phyloP scores from a whole-genome alignment of 441 rosid genomes.

The Erodium texanum region DNA sequence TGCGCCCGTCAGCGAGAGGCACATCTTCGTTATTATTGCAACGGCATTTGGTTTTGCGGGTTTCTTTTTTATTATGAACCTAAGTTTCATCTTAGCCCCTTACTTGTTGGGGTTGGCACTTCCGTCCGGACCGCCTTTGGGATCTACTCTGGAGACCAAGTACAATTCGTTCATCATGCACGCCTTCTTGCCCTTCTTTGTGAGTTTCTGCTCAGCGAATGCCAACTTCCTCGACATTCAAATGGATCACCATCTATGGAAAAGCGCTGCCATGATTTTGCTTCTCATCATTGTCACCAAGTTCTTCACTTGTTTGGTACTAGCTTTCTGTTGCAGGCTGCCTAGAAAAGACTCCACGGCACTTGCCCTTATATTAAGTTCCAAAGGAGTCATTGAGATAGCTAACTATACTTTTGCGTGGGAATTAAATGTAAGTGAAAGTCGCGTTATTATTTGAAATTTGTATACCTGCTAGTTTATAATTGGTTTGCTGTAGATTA shows the following conservation, averaged over 20 bases:
- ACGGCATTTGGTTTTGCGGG: background rate
- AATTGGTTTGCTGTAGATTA: conserved; percentile 11
- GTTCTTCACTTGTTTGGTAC: background rate
- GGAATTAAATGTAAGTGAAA: conserved; percentile 10
- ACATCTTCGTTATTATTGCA: background rate
- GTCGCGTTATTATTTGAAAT: too few relatives aligned
- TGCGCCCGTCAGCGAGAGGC: background rate
- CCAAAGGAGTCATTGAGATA: background rate
- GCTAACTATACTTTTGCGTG: background rate
- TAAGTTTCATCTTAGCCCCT: background rate
- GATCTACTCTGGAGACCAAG: background rate
- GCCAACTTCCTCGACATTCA: background rate
- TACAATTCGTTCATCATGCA: background rate
- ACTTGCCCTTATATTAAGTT: background rate
- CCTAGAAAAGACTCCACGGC: background rate
- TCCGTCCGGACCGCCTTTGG: background rate
- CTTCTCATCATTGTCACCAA: background rate
- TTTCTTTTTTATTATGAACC: background rate
- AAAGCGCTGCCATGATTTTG: background rate
- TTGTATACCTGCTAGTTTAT: too few relatives aligned
- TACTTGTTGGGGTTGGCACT: background rate
- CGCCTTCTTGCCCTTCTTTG: background rate
- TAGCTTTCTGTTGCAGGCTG: background rate
- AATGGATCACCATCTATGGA: background rate
- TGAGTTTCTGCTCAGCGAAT: background rate